Conservation (phyloP, 495 filamentous ascomycete genomes). For the Penicillium desertorum region DNA sequence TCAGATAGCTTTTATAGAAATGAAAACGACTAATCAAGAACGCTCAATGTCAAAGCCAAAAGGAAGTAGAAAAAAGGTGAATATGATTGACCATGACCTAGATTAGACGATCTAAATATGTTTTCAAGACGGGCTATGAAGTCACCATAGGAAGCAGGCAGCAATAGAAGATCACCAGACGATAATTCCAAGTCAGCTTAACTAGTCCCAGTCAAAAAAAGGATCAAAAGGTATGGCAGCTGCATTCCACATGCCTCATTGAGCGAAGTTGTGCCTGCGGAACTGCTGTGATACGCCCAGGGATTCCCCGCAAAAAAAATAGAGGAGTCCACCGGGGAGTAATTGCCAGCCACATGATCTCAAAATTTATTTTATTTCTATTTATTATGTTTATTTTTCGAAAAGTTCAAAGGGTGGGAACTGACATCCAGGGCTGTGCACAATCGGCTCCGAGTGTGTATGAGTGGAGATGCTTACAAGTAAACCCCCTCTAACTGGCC, state of each 20-base stretch:
- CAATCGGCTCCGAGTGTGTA: conserved; percentile 4
- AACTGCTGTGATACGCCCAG: conserved; percentile 32
- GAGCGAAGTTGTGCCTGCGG: conserved; percentile 19
- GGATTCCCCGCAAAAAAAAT: conserved; percentile 37
- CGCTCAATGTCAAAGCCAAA: conserved; percentile 9
- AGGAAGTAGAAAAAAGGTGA: conserved; percentile 17
- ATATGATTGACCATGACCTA: conserved; percentile 13
- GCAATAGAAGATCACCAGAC: conserved; percentile 10
- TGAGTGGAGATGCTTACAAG: conserved; percentile 7
- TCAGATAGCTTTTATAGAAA: not conserved
- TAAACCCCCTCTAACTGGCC: conserved; percentile 5
- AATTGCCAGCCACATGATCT: conserved; percentile 18
- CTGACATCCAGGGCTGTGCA: conserved; percentile 14
- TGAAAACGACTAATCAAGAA: conserved; percentile 6
- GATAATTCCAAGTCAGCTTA: conserved; percentile 19
- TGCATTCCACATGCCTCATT: conserved; percentile 32
- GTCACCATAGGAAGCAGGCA: conserved; percentile 19
- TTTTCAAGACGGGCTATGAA: conserved; percentile 12
- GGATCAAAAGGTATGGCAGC: conserved; percentile 18
- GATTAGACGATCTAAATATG: conserved; percentile 19
- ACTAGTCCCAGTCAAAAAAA: conserved; percentile 17
- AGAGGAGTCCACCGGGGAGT: conserved; percentile 14
- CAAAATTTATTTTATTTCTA: not conserved
- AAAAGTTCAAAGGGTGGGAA: not conserved
- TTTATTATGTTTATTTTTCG: not conserved